Evolutionary conservation across 1,284 basidiomycete species (phyloP).

Genomic region (Sanghuangporus weigelae): DNA sequence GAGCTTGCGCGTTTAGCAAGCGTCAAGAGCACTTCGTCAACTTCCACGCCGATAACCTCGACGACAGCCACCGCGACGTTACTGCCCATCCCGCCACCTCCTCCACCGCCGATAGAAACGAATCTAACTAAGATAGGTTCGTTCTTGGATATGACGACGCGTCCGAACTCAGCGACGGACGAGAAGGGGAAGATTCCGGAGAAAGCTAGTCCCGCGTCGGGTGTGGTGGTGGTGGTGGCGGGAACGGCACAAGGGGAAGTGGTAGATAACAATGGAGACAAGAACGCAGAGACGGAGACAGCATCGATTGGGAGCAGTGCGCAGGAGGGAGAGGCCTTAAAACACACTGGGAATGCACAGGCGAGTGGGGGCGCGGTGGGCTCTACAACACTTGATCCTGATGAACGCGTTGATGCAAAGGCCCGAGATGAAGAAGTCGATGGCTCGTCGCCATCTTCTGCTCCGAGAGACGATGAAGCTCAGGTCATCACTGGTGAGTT

Average conservation of each 20-base stretch:
- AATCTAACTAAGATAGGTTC: not conserved
- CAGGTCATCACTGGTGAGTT: slow-evolving; percentile 1
- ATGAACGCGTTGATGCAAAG: not conserved
- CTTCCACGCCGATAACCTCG: not conserved
- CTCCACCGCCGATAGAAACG: slow-evolving; percentile 7
- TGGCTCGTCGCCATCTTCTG: not conserved
- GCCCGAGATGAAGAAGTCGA: not conserved
- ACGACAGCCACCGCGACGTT: too few relatives aligned
- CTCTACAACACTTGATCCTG: not conserved
- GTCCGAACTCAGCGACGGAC: slow-evolving; percentile 12
- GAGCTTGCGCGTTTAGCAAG: slow-evolving; percentile 10
- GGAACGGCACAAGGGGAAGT: not conserved
- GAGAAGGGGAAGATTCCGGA: slow-evolving; percentile 1
- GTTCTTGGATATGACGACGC: slow-evolving; percentile 15
- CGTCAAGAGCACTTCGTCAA: not conserved
- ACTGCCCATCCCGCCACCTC: not conserved
- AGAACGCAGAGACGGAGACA: not conserved
- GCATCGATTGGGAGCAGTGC: not conserved
- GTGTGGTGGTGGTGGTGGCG: too few relatives aligned
- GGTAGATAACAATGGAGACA: not conserved
- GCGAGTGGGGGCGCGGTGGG: not conserved
- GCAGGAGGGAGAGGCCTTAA: not conserved
- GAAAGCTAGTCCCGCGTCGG: not conserved
- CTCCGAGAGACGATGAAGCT: slow-evolving; percentile 4
- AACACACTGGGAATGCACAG: not conserved